Evolutionary conservation across 176 grass and related monocot species (phyloP).

Genomic region (Oryza coarctata): DNA sequence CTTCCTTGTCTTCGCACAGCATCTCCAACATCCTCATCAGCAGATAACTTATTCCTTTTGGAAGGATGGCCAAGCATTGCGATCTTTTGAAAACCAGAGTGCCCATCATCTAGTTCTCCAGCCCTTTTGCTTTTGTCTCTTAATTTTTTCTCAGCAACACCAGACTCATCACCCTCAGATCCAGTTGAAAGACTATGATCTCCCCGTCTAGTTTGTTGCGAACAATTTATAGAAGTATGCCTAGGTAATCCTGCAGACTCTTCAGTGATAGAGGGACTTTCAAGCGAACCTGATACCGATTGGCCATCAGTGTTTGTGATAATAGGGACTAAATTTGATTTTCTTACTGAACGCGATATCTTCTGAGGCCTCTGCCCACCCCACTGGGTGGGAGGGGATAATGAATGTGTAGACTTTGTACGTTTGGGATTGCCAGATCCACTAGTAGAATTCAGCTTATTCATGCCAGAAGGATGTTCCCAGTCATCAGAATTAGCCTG

Average conservation of each 20-base stretch:
- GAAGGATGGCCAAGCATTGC: slow-evolving; percentile 66
- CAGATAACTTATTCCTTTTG: slow-evolving; percentile 73
- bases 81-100: slow-evolving; percentile 67
- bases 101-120: slow-evolving; percentile 64
- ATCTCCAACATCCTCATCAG: slow-evolving; percentile 71
- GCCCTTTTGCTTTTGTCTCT: slow-evolving; percentile 71
- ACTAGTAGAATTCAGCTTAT: slow-evolving; percentile 65
- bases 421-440: slow-evolving; percentile 69
- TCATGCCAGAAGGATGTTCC: slow-evolving; percentile 63
- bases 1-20: slow-evolving; percentile 61
- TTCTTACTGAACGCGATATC: slow-evolving; percentile 78
- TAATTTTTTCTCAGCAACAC: slow-evolving; percentile 66
- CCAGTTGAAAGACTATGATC: slow-evolving; percentile 57
- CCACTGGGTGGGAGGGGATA: slow-evolving; percentile 79
- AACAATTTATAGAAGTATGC: slow-evolving; percentile 44
- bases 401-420: slow-evolving; percentile 53
- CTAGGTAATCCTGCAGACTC: slow-evolving; percentile 39
- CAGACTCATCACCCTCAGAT: slow-evolving; percentile 60
- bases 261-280: slow-evolving; percentile 51
- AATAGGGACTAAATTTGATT: slow-evolving; percentile 75
- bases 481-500: slow-evolving; percentile 63
- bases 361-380: slow-evolving; percentile 90
- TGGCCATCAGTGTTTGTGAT: slow-evolving; percentile 49
- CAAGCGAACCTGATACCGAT: slow-evolving; percentile 43
- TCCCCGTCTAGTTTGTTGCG: slow-evolving; percentile 55